Evolutionary conservation across 768 basidiomycete genomes (phyloP), one percentile per base, ranked within the genome.

Genomic region (Suillus weaverae): DNA sequence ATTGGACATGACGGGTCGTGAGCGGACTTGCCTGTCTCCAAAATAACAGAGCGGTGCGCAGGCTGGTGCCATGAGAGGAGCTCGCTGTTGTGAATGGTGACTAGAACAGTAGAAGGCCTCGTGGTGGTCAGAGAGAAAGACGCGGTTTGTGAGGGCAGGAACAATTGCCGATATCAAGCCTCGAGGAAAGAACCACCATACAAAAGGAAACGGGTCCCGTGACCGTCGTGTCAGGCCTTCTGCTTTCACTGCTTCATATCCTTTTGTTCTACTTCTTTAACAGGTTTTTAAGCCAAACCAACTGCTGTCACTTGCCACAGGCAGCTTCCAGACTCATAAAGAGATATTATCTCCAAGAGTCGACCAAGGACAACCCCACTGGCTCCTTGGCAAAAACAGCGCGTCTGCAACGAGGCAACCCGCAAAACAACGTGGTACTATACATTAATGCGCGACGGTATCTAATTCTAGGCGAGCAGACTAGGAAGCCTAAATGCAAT

Each of bases 41-140:
- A 94, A 94, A 66, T 86, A 85, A 78, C 90, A 90, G 61, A 94
- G 78, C 8, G 92, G 91, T 79, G 92, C 91, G 76, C 90, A 92
- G 68, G 82, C 66, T 9, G 77, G 73, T 38, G 76, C 67, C 83
- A 84, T 84, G 35, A 62, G 53, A 41, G 26, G 39, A 41, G 39
- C 30, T 41, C 26, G 8, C 53, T 35, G 53, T 54, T 35, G 53
- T n/a, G n/a, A 54, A 33, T 20, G 35, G 33, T 35, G 20, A 54
- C 32, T 35, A 14, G 32, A 54, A 13, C 20, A 6, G 53, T 54
- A 26, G 54, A 36, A 44, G 33, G 44, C 51, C 61, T 57, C 32
- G 64, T 64, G 11, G 66, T 30, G 55, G 70, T 38, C 53, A 51
- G 64, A 51, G 67, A 65, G 62, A 56, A 46, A 39, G 67, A 61